Base-by-base conservation (phyloP, 176 grass and related monocot species). In the Triticum timopheevii region DNA sequence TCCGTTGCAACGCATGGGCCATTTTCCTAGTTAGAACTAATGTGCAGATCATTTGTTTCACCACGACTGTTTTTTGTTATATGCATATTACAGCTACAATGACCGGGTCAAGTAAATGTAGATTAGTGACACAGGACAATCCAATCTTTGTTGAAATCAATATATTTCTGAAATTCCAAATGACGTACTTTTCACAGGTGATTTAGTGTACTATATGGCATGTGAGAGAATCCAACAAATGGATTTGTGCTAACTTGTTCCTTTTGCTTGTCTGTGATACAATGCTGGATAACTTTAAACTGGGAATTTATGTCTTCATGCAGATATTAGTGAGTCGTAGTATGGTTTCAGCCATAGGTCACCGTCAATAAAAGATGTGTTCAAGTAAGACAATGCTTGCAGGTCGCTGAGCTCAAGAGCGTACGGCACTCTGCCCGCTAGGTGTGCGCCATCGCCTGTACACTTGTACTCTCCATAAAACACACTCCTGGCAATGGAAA, bases 391-490 rank as follows among this genome's bases (percentile, higher is more conserved):
- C 83, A 86, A 79, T 28, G 72, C 93, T 89, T 98, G 89, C 78
- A 28, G 80, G 69, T 95, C 95, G 86, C 74, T 95, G 38, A 95
- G 90, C 77, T 85, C 83, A 17, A 36, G 73, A 64, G 79, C 93
- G 67, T 90, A 95, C 3, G 93, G 78, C 17, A 86, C 89, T 87
- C 95, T 89, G 27, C 80, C 56, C 19, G 89, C 69, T 83, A 87
- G 50, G 79, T 95, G 92, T 38, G 93, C 89, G 78, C 93, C 95
- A 73, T 82, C 80, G 40, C 93, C 95, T 39, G 83, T 93, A 83
- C 95, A 98, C 62, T 76, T 87, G 86, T 93, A 92, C 83, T 95
- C 91, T 36, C 95, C 95, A 76, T 90, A 98, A 75, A 92, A 93
- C 69, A 98, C 83, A 61, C 73, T 95, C 89, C 93, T 95, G 89